Evolutionary conservation across 2,329 filamentous ascomycete species (phyloP).

Genomic region (Botrytis porri): DNA sequence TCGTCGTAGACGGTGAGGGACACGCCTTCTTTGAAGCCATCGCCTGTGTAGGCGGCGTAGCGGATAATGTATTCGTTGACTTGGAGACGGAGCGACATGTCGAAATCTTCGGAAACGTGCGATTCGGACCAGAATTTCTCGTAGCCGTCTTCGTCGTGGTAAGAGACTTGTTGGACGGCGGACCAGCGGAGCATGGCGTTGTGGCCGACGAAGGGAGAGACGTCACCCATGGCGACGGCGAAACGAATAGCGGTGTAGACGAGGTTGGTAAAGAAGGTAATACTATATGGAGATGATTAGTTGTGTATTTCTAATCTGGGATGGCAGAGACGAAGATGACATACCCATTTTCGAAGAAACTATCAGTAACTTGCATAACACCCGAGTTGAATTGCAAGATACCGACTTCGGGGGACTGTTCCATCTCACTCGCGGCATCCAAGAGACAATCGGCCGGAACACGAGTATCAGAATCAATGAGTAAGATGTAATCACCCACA

Average conservation of each 20-base stretch:
- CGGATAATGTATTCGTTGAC: conserved; percentile 70
- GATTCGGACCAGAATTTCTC: conserved; percentile 82
- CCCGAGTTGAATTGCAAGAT: conserved; percentile 76
- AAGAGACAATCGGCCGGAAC: conserved; percentile 75
- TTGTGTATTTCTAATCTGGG: accelerated
- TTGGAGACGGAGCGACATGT: conserved; percentile 76
- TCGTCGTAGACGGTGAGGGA: conserved; percentile 84
- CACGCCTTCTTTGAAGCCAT: conserved; percentile 81
- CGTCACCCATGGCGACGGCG: conserved; percentile 73
- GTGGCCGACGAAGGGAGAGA: conserved; percentile 78
- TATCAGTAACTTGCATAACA: conserved; percentile 75
- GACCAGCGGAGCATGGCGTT: conserved; percentile 75
- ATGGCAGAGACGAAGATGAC: not conserved
- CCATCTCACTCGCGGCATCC: conserved; percentile 79
- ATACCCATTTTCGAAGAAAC: conserved; percentile 64
- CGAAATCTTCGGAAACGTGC: conserved; percentile 78
- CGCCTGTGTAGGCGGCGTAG: conserved; percentile 67
- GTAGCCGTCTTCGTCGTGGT: conserved; percentile 65
- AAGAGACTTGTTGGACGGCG: conserved; percentile 70
- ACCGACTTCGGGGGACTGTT: conserved; percentile 72
- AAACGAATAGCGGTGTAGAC: conserved; percentile 76
- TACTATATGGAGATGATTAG: conserved; percentile 33
- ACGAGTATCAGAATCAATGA: conserved; percentile 78
- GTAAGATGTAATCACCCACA: conserved; percentile 76
- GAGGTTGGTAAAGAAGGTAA: conserved; percentile 70